These are phyloP conservation scores for Vaccinium corymbosum DNA, from an alignment of 148 eudicot species.

Conservation along the genomic window DNA sequence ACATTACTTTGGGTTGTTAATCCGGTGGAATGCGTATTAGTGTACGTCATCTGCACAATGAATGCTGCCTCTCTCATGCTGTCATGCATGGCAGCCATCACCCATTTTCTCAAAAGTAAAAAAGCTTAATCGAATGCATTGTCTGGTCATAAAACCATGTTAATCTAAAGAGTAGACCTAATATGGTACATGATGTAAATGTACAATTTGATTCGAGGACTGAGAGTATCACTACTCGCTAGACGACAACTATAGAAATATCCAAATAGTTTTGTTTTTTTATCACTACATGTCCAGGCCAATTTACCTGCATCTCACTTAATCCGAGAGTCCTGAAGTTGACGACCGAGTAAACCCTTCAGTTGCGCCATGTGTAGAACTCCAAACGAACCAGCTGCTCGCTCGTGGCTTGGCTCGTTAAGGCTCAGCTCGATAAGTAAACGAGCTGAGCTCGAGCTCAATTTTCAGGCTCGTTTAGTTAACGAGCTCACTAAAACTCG, in stretches of 20 bases:
- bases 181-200: not conserved
- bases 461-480: no score
- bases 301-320: no score
- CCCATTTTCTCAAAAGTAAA: conserved; percentile 1
- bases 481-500: no score
- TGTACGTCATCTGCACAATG: not conserved
- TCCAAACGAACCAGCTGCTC: no score
- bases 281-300: no score
- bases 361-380: no score
- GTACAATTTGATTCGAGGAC: not conserved
- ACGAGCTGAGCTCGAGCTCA: no score
- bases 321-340: no score
- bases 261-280: no score
- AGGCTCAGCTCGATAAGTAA: no score
- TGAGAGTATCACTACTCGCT: not conserved
- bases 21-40: not conserved
- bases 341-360: no score
- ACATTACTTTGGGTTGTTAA: not conserved
- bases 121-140: not conserved
- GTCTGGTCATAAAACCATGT: conserved; percentile 3
- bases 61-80: not conserved
- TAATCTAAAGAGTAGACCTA: not conserved
- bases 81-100: not conserved
- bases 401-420: no score
- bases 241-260: not conserved